Base-by-base conservation (phyloP, 495 filamentous ascomycete genomes). In the Penicillium manginii region DNA sequence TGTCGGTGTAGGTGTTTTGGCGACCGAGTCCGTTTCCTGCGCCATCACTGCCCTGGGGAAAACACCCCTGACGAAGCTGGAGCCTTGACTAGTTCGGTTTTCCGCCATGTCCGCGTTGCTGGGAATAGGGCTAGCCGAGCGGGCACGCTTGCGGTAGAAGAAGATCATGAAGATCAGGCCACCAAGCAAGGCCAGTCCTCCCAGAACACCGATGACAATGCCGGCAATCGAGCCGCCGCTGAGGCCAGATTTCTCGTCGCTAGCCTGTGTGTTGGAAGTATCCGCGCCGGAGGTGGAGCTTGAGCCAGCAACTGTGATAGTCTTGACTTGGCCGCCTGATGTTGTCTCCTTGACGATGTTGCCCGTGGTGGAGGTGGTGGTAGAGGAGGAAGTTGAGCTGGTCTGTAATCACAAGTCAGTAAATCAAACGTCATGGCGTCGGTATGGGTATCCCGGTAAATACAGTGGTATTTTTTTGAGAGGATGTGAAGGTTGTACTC, bases 291-390 rank as follows among this genome's bases (percentile, higher is more conserved):
- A 50, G 4, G 75, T 78, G 6, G 78, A 53, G 18, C 57, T 55
- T 0, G 82, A 71, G 4, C 73, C 79, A 21, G 73, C 73, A 51
- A 82, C 64, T 1, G 83, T 86, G 33, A 86, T 68, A 2, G 84
- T 86, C 60, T 76, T 75, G 3, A 82, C 68, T 52, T 77, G 22
- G 23, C 67, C 68, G 2, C 79, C 78, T 8, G 77, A 76, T 21
- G 80, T 69, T 17, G 83, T 85, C 50, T 78, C 65, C 23, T 81
- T 63, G 12, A 77, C 79, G 18, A 74, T 49, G 2, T 51, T 65
- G 7, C 53, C 60, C 1, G 64, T 65, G 2, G 78, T 67, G 4
- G 82, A 82, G 2, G 79, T 73, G 3, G 72, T 57, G 29, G 39
- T 46, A 19, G 77, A 72, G 63, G 74, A 67, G 35, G 35, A 37